Conservation (phyloP, 164 flowering plant species). For the Echeveria elegans region DNA sequence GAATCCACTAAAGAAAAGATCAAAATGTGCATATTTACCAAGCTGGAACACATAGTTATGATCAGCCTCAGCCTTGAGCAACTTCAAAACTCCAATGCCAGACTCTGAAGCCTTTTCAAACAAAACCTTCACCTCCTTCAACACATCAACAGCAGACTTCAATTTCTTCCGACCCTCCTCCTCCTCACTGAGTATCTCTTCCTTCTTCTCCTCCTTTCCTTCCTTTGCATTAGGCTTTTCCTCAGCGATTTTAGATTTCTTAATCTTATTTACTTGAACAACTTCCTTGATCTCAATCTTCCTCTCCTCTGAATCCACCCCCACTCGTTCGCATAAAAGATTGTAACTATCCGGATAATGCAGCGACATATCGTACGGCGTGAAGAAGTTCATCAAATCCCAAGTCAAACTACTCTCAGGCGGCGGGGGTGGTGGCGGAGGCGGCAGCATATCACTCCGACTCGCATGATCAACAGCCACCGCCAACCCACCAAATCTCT, state of each 20-base stretch:
- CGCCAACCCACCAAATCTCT: background rate
- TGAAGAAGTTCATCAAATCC: constrained; percentile 6
- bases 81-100: background rate
- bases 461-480: background rate
- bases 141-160: background rate
- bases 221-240: background rate
- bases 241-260: background rate
- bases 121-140: background rate
- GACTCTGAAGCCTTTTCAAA: background rate
- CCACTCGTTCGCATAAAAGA: background rate
- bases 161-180: background rate
- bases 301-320: background rate
- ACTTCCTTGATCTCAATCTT: background rate
- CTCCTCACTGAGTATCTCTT: background rate
- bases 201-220: background rate
- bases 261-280: background rate
- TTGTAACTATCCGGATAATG: constrained; percentile 4
- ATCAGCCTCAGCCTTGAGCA: constrained; percentile 4
- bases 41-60: background rate
- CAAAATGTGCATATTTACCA: background rate
- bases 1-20: background rate
- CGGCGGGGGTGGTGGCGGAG: background rate
- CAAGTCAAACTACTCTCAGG: background rate
- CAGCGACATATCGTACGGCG: background rate
- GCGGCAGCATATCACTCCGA: background rate